Evolutionary conservation across 164 flowering plant genomes (phyloP).

Genomic region (Nymphaea colorata): DNA sequence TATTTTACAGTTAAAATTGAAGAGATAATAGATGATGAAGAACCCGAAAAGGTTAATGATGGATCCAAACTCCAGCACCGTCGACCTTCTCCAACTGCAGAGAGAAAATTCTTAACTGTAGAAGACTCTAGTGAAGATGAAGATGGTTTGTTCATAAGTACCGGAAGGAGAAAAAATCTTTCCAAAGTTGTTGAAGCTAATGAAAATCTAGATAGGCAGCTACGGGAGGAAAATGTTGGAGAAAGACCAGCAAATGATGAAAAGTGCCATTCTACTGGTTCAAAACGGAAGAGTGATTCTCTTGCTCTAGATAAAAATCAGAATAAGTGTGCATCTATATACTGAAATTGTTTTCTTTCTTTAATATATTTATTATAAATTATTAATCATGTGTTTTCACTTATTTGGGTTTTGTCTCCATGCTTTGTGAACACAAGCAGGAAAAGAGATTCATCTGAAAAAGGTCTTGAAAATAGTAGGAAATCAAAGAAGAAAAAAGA

Average conservation of each 20-base stretch:
- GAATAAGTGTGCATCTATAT: slow-evolving; percentile 26
- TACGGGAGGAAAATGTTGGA: slow-evolving; percentile 19
- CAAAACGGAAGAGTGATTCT: slow-evolving; percentile 40
- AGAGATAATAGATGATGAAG: slow-evolving; percentile 77
- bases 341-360: not conserved
- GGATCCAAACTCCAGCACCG: slow-evolving; percentile 26
- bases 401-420: not conserved
- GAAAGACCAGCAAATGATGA: slow-evolving; percentile 19
- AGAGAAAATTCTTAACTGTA: slow-evolving; percentile 33
- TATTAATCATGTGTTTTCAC: not conserved
- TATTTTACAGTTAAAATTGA: slow-evolving; percentile 63
- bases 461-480: slow-evolving; percentile 12
- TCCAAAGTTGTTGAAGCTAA: slow-evolving; percentile 12
- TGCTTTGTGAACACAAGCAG: not conserved
- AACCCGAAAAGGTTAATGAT: slow-evolving; percentile 28
- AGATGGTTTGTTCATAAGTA: slow-evolving; percentile 82
- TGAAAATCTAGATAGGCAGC: slow-evolving; percentile 14
- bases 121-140: slow-evolving; percentile 66
- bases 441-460: slow-evolving; percentile 10
- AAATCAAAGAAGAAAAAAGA: slow-evolving; percentile 37
- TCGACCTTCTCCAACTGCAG: slow-evolving; percentile 18
- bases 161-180: slow-evolving; percentile 9
- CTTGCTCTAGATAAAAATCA: slow-evolving; percentile 21
- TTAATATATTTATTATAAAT: too few species aligned
- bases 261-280: slow-evolving; percentile 8